phyloP scores from a whole-genome alignment of 768 basidiomycete species.

The Calvatia gigantea region DNA sequence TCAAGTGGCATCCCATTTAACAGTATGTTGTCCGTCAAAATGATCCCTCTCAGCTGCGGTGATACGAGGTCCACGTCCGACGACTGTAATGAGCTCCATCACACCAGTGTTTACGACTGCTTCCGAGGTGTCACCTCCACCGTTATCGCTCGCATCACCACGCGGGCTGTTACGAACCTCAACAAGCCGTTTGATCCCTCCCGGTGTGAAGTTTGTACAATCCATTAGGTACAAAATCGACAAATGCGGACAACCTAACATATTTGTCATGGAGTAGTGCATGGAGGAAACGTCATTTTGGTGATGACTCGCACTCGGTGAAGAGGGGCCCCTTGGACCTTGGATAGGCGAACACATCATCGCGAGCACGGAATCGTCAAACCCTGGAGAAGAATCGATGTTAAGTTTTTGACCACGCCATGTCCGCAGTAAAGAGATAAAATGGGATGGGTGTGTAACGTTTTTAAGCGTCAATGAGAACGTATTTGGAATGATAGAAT shows the following conservation, averaged over 20 bases:
- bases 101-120: not conserved
- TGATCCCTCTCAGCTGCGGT: not conserved
- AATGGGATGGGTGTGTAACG: not conserved
- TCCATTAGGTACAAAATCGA: not conserved
- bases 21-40: not conserved
- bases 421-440: not conserved
- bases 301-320: too few relatives aligned
- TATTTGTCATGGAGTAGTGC: not conserved
- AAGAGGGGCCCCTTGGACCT: too few relatives aligned
- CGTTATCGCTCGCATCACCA: not conserved
- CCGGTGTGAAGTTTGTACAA: conserved; percentile 1
- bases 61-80: not conserved
- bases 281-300: not conserved
- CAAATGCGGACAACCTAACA: not conserved
- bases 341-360: conserved; percentile 2
- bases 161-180: not conserved
- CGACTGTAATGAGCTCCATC: not conserved
- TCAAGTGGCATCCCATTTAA: not conserved
- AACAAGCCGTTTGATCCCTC: not conserved
- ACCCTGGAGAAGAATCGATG: conserved; percentile 4
- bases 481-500: not conserved
- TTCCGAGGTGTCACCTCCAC: too few relatives aligned
- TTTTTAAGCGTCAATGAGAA: conserved; percentile 3
- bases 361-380: conserved; percentile 1
- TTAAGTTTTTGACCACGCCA: conserved; percentile 1